Percentiles rank a stretch among this genome's conserved stretches.
Evolutionary conservation across 2,329 filamentous ascomycete species (phyloP).

Genomic region (Microcyclospora pomicola): DNA sequence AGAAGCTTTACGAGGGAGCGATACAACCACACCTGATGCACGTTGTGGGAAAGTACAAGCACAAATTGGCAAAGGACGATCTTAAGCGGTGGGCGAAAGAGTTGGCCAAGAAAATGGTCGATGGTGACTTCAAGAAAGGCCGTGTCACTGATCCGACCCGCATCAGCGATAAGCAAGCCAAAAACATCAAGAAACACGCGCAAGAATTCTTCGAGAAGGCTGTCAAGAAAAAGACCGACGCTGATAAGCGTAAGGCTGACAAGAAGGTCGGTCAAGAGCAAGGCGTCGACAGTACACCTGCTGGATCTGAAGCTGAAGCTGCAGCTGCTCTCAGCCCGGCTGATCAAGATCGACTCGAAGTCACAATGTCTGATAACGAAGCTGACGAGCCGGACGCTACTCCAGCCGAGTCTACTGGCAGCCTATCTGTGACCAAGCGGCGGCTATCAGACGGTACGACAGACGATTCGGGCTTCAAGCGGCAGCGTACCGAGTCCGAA

Average conservation of each 20-base stretch:
- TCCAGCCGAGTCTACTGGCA: slow-evolving; percentile 10
- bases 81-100: slow-evolving; percentile 52
- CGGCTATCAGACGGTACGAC: slow-evolving; percentile 18
- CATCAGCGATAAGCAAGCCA: slow-evolving; percentile 63
- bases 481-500: slow-evolving; percentile 16
- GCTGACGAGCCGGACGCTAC: slow-evolving; percentile 13
- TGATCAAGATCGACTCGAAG: slow-evolving; percentile 12
- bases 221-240: slow-evolving; percentile 57
- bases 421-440: slow-evolving; percentile 15
- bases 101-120: slow-evolving; percentile 68
- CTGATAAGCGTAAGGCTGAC: slow-evolving; percentile 52
- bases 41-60: slow-evolving; percentile 72
- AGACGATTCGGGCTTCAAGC: slow-evolving; percentile 17
- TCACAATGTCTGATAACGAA: slow-evolving; percentile 16
- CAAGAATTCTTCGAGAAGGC: slow-evolving; percentile 80
- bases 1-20: slow-evolving; percentile 88
- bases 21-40: slow-evolving; percentile 74
- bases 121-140: slow-evolving; percentile 80
- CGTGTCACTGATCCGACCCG: slow-evolving; percentile 71
- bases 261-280: slow-evolving; percentile 22
- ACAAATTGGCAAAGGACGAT: slow-evolving; percentile 72
- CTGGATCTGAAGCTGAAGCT: slow-evolving; percentile 16
- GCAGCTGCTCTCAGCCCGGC: slow-evolving; percentile 9
- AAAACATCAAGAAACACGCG: slow-evolving; percentile 71
- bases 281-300: slow-evolving; percentile 13